A percentile compares a stretch with the other conserved stretches of the same genome.
phyloP scores from a whole-genome alignment of 805 yeast genomes.

The Cyberlindnera mississippiensis region DNA sequence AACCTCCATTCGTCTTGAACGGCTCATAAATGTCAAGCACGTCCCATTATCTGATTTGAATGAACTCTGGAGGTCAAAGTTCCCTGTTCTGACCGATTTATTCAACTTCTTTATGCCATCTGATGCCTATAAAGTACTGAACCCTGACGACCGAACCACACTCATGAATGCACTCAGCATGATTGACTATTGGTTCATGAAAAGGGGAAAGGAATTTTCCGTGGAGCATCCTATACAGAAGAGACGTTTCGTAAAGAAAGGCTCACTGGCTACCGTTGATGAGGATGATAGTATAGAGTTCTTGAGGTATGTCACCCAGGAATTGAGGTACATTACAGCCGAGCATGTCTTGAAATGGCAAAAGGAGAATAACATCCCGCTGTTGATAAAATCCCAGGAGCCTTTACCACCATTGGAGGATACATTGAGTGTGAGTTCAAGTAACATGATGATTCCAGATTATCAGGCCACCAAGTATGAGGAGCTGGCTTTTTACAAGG shows the following conservation, averaged over 20 bases:
- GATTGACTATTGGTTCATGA: constrained; percentile 18
- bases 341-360: constrained; percentile 11
- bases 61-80: constrained; percentile 17
- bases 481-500: constrained; percentile 16
- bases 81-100: constrained; percentile 16
- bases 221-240: constrained; percentile 12
- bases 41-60: constrained; percentile 14
- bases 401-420: constrained; percentile 8
- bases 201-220: constrained; percentile 11
- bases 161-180: constrained; percentile 13
- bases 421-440: constrained; percentile 6
- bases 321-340: constrained; percentile 12
- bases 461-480: constrained; percentile 14
- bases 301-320: constrained; percentile 11
- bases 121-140: constrained; percentile 7
- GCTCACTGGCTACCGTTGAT: background rate
- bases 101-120: constrained; percentile 17
- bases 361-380: background rate
- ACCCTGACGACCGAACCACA: constrained; percentile 4
- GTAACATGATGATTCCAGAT: constrained; percentile 12
- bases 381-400: constrained; percentile 7
- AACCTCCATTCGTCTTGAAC: constrained; percentile 10
- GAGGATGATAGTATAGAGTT: background rate
- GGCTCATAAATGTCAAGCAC: constrained; percentile 11
- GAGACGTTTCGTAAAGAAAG: background rate